Base-by-base conservation (phyloP, 805 yeast genomes). In the Kurtzmaniella fragi region DNA sequence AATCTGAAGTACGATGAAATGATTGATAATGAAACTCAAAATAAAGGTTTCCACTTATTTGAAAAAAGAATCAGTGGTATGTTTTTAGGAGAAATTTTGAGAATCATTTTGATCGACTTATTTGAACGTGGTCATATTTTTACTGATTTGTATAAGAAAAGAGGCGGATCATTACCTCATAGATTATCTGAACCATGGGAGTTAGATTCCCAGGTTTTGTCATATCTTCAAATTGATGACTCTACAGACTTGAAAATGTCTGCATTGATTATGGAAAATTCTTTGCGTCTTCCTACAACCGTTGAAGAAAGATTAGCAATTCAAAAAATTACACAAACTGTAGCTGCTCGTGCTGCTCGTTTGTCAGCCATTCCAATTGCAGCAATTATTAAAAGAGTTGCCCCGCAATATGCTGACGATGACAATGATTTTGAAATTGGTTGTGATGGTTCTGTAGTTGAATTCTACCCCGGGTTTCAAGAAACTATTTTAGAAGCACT, bases 401-500 rank as follows among this genome's bases (percentile, higher is more conserved):
- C 75, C 34, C 78, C 73, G 39, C 67, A 67, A 33, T 85, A 83
- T 51, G 34, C 49, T n/a, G 53, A 60, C 39, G 68, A 62, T 34
- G 53, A 50, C 31, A 78, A 76, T 44, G 86, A 82, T 53, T 88
- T 91, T 37, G 98, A 91, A 59, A 78, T 93, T 48, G 98, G 97
- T 42, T 90, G 90, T 43, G 98, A 91, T 61, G 99, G 99, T 28
- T 82, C 96, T 2, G 93, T 91, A 40, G 83, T 91, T 36, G 96
- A 91, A 63, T 84, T 78, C 56, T 93, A 90, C 61, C 99, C 99
- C 13, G 90, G 91, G 17, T 91, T 84, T 66, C 80, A 83, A 64
- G 76, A 82, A 10, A 77, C 78, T 74, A 67, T 91, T 46, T 77
- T 91, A 56, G 88, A 85, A 46, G 96, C 95, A 0, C 64, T 90